Evolutionary conservation across 2,329 filamentous ascomycete species (phyloP).

Genomic region (Colletotrichum coccodes): DNA sequence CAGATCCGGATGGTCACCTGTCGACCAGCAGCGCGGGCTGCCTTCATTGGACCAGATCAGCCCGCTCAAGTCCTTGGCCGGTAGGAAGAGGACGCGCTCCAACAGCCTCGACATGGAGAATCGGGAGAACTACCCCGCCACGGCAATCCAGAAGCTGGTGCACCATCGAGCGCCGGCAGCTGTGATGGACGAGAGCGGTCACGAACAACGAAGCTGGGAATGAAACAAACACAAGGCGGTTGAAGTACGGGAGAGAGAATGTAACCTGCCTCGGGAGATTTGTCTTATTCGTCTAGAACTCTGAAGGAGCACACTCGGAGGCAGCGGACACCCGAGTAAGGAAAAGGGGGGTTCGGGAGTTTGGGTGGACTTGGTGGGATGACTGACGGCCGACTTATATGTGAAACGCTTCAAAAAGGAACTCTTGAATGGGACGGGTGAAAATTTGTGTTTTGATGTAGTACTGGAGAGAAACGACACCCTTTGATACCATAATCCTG

Average conservation of each 20-base stretch:
- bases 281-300: background rate
- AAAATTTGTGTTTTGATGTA: background rate
- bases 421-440: background rate
- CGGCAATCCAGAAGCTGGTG: conserved; percentile 33
- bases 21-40: conserved; percentile 29
- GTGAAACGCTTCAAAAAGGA: conserved; percentile 17
- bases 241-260: background rate
- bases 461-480: conserved; percentile 14
- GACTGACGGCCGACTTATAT: conserved; percentile 29
- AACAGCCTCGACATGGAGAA: conserved; percentile 35
- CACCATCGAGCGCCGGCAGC: conserved; percentile 30
- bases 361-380: conserved; percentile 7
- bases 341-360: background rate
- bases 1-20: conserved; percentile 32
- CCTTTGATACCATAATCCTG: conserved; percentile 25
- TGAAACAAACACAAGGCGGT: conserved; percentile 18
- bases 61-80: conserved; percentile 30
- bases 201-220: conserved; percentile 32
- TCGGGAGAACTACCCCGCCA: conserved; percentile 35
- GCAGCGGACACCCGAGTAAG: background rate
- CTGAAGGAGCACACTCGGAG: background rate
- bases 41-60: conserved; percentile 33
- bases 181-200: conserved; percentile 30
- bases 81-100: conserved; percentile 32
- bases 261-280: background rate